Base-by-base conservation (phyloP, 306 rosid genomes). In the Spatholobus suberectus region DNA sequence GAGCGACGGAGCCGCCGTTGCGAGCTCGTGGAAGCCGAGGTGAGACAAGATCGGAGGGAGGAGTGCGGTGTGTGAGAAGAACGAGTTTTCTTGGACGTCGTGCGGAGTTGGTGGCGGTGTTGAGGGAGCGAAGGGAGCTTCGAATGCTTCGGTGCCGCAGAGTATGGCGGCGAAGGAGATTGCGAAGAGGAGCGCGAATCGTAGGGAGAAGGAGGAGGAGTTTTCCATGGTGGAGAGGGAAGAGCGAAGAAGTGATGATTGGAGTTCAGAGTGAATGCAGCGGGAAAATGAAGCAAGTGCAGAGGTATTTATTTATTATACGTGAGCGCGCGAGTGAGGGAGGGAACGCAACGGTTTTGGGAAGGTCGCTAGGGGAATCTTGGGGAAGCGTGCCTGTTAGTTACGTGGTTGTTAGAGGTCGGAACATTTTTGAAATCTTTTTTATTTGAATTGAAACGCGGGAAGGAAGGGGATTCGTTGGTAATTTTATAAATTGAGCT, bases 1-100 rank as follows among this genome's bases (percentile, higher is more conserved):
- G 54, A 92, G 91, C 7, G 91, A 88, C 21, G 92, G 92, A 55
- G 88, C 91, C 2, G 91, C 94, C 17, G 86, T 81, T 17, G 94
- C 91, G 0, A 92, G 89, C 73, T 92, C 90, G 41, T 88, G 87
- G 72, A 87, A 92, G 68, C 94, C 96, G 29, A 90, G 94, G 75
- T 89, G 92, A 21, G 94, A 88, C 70, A 92, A 79, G 87, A 92
- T 87, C 41, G 92, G 88, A 14, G 94, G 91, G 62, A 92, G 92
- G 27, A 87, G 85, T 1, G 90, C 47, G 6, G 88, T 76, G 82
- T 91, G 89, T 21, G 91, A 85, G 86, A 88, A 91, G 84, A 88
- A 84, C 70, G 92, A 77, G 63, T 88, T 88, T 27, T 88, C 89
- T 49, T 83, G 89, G 41, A 74, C 78, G 44, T 89, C 90, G 23